Base-by-base conservation (phyloP, 805 yeast species). In the Cyberlindnera suaveolens region DNA sequence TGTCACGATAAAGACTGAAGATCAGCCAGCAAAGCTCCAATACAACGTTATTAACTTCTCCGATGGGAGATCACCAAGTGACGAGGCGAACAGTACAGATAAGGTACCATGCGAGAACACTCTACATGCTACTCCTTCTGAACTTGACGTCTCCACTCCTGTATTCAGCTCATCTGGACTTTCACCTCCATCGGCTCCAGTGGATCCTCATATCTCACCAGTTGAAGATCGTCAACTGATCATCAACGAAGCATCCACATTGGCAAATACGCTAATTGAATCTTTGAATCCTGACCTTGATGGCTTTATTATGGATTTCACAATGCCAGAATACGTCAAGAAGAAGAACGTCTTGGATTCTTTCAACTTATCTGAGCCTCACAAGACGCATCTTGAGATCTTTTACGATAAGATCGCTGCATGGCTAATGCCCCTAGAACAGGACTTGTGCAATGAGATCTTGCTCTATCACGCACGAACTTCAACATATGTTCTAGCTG, bases 401-500 rank as follows among this genome's bases (percentile, higher is more conserved):
- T 56, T 56, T 38, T 53, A 53, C 42, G 56, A 50, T 36, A 49
- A 51, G 44, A 46, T 51, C 34, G 48, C 58, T 1, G 44, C 46
- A 4, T 49, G 52, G 52, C 14, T 54, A 6, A 38, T 52, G 44
- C 61, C 62, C 3, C 43, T 57, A 26, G 65, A 53, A 58, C 60
- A 51, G 67, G 70, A 45, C 75, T 80, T 5, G 68, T 73, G 10
- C 55, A 52, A 81, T 36, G 83, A 78, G 47, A 66, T 78, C 8
- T 57, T 80, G 4, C 55, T 79, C 16, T 56, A 61, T 17, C 70
- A 73, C 50, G 81, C 82, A 0, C 60, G 66, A 3, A 62, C 62
- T 13, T 77, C 74, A 44, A 66, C 76, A 1, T 78, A 71, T 51
- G 54, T 80, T n/a, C 58, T 79, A 26, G 76, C 79, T 7, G 81